Base-by-base conservation (phyloP, 2,329 filamentous ascomycete species). In the Penicillium sp. region DNA sequence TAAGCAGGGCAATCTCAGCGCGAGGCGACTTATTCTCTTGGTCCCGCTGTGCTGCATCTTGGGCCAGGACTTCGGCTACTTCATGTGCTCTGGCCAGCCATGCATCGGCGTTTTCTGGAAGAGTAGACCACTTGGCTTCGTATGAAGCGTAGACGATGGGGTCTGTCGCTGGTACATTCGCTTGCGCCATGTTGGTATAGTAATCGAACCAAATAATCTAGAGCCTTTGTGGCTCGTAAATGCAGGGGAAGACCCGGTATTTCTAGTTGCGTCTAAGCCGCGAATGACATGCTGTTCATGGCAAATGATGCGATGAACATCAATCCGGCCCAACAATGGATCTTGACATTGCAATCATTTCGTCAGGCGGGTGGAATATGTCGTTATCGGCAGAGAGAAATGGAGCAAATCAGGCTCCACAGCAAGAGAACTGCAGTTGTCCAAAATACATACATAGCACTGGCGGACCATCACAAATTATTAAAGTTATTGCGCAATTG, bases 21-120 rank as follows among this genome's bases (percentile, higher is more conserved):
- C 66, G 67, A 1, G 80, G 80, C 1, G 78, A 76, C 54, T 79
- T 81, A 55, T 81, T 78, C 50, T 79, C 79, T 41, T 74, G 72
- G 43, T 82, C 79, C 46, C 80, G 63, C 38, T 72, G 61, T 0
- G 70, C 70, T 0, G 74, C 79, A 61, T 82, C 79, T n/a, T 68
- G 58, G 8, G 73, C 71, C 1, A 82, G 69, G n/a, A 81, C 75
- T 8, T 74, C 67, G 4, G 77, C 70, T 3, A 82, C 79, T 25
- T 76, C 70, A n/a, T 68, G 67, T 6, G 79, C 79, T 40, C 80
- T 72, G 4, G 66, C 61, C 7, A 81, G 56, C 80, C 80, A 82
- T 50, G 58, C 72, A 14, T 70, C 65, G 13, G 73, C 63, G 5
- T 69, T 71, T 35, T 67, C 56, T 2, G 79, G 79, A 0, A 63